Conservation (phyloP, 1,139 yeast species). For the Candida glucosophila region DNA sequence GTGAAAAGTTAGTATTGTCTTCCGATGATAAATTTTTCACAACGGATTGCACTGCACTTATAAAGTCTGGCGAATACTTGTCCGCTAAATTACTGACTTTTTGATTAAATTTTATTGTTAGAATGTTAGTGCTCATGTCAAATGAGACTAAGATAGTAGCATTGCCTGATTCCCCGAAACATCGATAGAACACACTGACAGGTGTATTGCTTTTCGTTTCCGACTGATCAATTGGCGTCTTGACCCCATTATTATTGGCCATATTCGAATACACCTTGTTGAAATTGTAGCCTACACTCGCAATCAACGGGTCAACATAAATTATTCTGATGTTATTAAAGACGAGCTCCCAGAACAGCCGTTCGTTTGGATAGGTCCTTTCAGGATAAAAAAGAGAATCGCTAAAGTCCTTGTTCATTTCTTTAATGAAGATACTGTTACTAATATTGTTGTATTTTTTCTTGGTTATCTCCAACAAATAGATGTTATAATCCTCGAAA, state of each 20-base stretch:
- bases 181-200: conserved; percentile 18
- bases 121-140: conserved; percentile 16
- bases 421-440: conserved; percentile 28
- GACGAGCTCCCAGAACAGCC: conserved; percentile 28
- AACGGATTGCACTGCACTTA: conserved; percentile 6
- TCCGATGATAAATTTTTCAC: conserved; percentile 10
- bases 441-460: conserved; percentile 16
- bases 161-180: conserved; percentile 11
- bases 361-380: conserved; percentile 19
- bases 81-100: conserved; percentile 12
- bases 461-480: conserved; percentile 18
- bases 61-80: conserved; percentile 9
- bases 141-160: conserved; percentile 17
- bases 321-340: conserved; percentile 28
- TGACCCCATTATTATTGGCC: conserved; percentile 9
- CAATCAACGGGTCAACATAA: conserved; percentile 34
- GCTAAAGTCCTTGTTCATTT: conserved; percentile 25
- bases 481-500: conserved; percentile 27
- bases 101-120: conserved; percentile 22
- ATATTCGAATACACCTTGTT: conserved; percentile 26
- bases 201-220: conserved; percentile 17
- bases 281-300: conserved; percentile 23
- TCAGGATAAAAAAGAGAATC: conserved; percentile 16
- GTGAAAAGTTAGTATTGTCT: conserved; percentile 3
- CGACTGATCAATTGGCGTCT: conserved; percentile 8